Conservation (phyloP, 2,329 filamentous ascomycete genomes). For the Dactylonectria macrodidyma region DNA sequence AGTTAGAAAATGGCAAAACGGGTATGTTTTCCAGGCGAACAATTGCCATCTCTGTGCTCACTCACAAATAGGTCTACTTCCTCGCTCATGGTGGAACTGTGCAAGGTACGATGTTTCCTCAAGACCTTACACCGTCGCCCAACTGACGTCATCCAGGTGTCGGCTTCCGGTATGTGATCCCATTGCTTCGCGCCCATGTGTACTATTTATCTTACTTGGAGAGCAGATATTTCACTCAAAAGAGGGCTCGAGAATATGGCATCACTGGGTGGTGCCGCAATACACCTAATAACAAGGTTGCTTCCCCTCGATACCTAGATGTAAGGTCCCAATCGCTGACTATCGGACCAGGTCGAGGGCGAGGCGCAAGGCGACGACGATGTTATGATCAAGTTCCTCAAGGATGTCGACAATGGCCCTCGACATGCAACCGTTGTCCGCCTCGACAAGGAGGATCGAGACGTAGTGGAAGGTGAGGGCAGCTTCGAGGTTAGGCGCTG, state of each 20-base stretch:
- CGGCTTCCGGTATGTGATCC: slow-evolving; percentile 63
- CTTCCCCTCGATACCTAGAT: neutral
- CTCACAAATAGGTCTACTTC: slow-evolving; percentile 68
- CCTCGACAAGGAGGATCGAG: slow-evolving; percentile 78
- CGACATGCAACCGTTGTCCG: slow-evolving; percentile 79
- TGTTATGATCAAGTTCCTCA: slow-evolving; percentile 77
- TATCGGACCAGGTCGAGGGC: slow-evolving; percentile 79
- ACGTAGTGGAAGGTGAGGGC: slow-evolving; percentile 76
- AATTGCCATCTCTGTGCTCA: slow-evolving; percentile 13
- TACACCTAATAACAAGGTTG: slow-evolving; percentile 68
- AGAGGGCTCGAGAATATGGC: slow-evolving; percentile 63
- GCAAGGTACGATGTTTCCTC: slow-evolving; percentile 69
- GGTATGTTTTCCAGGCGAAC: slow-evolving; percentile 43
- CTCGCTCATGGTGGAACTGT: slow-evolving; percentile 75
- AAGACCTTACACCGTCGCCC: neutral
- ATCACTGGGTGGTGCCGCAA: slow-evolving; percentile 76
- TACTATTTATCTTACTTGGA: slow-evolving; percentile 21
- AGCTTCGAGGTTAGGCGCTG: slow-evolving; percentile 71
- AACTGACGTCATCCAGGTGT: slow-evolving; percentile 63
- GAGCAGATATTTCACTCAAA: slow-evolving; percentile 67
- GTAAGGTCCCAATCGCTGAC: neutral
- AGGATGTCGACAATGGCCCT: slow-evolving; percentile 83
- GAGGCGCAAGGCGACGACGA: slow-evolving; percentile 85
- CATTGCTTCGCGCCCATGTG: neutral
- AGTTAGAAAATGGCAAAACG: slow-evolving; percentile 52